Base-by-base conservation (phyloP, 345 rosid species). In the Syzygium jambos region DNA sequence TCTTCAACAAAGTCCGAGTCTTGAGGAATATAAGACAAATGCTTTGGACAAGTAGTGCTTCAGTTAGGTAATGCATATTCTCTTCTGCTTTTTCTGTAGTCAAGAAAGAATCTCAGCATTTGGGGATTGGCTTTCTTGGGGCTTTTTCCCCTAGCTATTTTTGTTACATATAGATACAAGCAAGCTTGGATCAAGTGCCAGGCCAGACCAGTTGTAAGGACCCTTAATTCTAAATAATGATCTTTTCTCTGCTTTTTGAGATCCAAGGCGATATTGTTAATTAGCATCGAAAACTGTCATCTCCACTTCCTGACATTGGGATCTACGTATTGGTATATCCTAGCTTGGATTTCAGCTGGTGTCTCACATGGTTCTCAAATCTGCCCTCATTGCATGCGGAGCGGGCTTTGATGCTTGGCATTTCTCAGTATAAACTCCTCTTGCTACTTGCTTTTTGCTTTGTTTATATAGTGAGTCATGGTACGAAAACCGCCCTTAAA, bases 261-360 rank as follows among this genome's bases (percentile, higher is more conserved):
- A 98, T 68, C 78, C 43, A 30, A 57, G 78, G 78, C 30, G 78
- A 65, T 65, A 16, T 8, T 65, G 65, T 29, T 7, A 30, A 29
- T 65, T 29, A 29, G 78, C 78, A 17, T 22, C 41, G 11, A 29
- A 63, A 63, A 63, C 11, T 54, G 25, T 54, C 57, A 19, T 54
- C 57, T 54, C 25, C 23, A 21, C 23, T 63, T 59, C 27, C 30
- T 11, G 14, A 25, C 23, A 56, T 22, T 22, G 27, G 12, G 61
- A 56, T 53, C 56, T 17, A 53, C 8, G 27, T 56, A 29, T 14
- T 13, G 34, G 19, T 29, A 63, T n/a, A 38, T 63, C 38, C 38
- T 29, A n/a, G 10, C 19, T n/a, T 63, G 38, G 19, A 29, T 63
- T 29, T 29, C 19, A 5, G 34, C 34, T n/a, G 30, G 34, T 61